Evolutionary conservation across 345 rosid species (phyloP), one percentile per base, ranked within the genome.

Genomic region (Nasturtium officinale): DNA sequence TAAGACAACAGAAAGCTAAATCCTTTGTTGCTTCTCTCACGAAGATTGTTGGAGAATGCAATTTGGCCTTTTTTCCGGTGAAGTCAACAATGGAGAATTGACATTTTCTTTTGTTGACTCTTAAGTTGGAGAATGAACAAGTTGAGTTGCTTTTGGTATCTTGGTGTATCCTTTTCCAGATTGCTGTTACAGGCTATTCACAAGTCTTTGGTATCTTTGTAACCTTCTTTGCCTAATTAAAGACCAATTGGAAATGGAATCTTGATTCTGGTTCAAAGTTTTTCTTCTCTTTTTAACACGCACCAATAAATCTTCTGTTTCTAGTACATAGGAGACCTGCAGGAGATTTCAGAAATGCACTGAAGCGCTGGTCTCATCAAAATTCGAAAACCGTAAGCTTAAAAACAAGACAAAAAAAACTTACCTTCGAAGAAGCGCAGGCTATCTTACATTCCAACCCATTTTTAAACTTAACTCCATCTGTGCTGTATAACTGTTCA

Each of bases 401-500:
- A 10, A 37, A 10, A 30, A 12, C 7, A 38, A 69, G 32, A 32
- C 5, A 25, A 43, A 1, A 3, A 29, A 28, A 29, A 2, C 47
- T 26, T 83, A 92, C 96, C 95, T 92, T 88, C 29, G 96, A 90
- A 46, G 96, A 88, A 82, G 15, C 83, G 91, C 96, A 88, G 26
- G 90, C 82, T 59, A 92, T 85, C 82, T 88, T 90, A 74, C 98
- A 90, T 73, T 92, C 96, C 53, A 92, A 79, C 33, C 92, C 96
- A 57, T 90, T 92, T 50, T 84, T 75, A 32, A 90, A 78, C 73
- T 66, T 77, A 61, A 92, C 81, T 58, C 84, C 89, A 79, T 88
- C 88, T 79, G 72, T 69, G 79, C 73, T 81, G 38, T 50, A 74
- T 72, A 71, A 1, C 7, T 62, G 65, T 40, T 70, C 59, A 23